These are phyloP conservation scores for Xylaria telfairii DNA, from an alignment of 495 filamentous ascomycete genomes.

Conservation along the genomic window DNA sequence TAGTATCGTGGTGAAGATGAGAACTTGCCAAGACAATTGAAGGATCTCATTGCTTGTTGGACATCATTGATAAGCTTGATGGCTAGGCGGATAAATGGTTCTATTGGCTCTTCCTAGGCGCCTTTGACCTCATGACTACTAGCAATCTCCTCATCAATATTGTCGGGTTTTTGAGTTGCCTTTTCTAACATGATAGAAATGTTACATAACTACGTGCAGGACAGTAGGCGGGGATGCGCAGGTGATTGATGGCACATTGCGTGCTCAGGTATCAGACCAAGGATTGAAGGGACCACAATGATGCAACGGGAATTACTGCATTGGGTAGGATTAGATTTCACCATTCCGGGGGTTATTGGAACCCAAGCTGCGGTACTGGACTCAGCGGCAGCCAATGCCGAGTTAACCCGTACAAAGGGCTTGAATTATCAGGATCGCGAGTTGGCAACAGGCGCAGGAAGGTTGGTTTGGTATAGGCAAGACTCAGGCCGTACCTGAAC, in stretches of 20 bases:
- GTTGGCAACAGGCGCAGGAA: not conserved
- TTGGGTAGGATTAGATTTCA: conserved; percentile 3
- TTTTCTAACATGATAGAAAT: conserved; percentile 19
- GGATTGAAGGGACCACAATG: not conserved
- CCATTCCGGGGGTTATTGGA: not conserved
- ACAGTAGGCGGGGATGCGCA: conserved; percentile 2
- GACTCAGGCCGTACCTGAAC: not conserved
- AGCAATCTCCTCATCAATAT: not conserved
- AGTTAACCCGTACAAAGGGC: not conserved
- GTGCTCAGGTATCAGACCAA: not conserved
- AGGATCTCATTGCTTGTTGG: not conserved
- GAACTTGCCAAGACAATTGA: conserved; percentile 6
- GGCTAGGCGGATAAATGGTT: not conserved
- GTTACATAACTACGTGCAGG: not conserved
- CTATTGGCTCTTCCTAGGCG: conserved; percentile 13
- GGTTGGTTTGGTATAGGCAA: not conserved
- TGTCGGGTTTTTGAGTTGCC: conserved; percentile 1
- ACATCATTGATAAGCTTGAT: conserved; percentile 21
- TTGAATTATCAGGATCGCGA: not conserved
- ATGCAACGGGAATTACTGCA: conserved; percentile 4
- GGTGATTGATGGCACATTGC: conserved; percentile 17
- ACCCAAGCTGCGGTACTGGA: not conserved
- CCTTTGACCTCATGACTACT: conserved; percentile 10
- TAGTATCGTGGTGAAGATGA: not conserved
- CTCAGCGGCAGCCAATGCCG: not conserved